A percentile compares a stretch with the other conserved stretches of the same genome.
phyloP scores from a whole-genome alignment of 805 yeast genomes.

The Isabelozyma heimii region DNA sequence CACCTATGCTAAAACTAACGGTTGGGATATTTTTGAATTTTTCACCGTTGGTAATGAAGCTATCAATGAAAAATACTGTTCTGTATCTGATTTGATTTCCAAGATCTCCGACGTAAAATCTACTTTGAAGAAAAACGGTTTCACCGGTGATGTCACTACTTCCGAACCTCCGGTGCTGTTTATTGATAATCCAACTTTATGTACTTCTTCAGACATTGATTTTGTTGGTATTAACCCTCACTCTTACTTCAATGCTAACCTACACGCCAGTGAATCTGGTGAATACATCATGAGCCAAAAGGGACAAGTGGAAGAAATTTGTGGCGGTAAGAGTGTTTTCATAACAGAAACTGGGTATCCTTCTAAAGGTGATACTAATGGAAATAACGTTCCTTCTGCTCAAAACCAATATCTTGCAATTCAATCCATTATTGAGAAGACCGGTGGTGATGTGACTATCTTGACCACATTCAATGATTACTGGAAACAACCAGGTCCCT shows the following conservation, averaged over 20 bases:
- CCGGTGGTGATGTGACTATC: slow-evolving; percentile 63
- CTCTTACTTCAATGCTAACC: slow-evolving; percentile 69
- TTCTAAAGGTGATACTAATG: slow-evolving; percentile 66
- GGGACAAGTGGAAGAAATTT: slow-evolving; percentile 48
- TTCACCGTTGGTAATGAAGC: slow-evolving; percentile 92
- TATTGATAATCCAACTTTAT: slow-evolving; percentile 60
- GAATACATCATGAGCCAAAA: slow-evolving; percentile 64
- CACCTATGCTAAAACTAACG: slow-evolving; percentile 41
- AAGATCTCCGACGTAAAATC: slow-evolving; percentile 67
- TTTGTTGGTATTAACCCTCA: slow-evolving; percentile 85
- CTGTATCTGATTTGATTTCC: slow-evolving; percentile 58
- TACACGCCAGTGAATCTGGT: slow-evolving; percentile 70
- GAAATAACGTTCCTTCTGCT: slow-evolving; percentile 65
- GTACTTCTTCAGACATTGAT: slow-evolving; percentile 70
- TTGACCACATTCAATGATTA: slow-evolving; percentile 78
- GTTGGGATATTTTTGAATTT: slow-evolving; percentile 74
- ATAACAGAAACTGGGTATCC: slow-evolving; percentile 94
- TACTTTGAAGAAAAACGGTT: slow-evolving; percentile 65
- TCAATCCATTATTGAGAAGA: slow-evolving; percentile 52
- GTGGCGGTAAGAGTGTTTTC: slow-evolving; percentile 53
- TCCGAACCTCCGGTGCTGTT: slow-evolving; percentile 87
- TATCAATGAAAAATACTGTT: slow-evolving; percentile 56
- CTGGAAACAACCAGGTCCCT: slow-evolving; percentile 85
- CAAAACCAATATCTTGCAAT: slow-evolving; percentile 75
- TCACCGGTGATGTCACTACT: slow-evolving; percentile 72